Evolutionary conservation across 208 protist genomes (phyloP), one percentile per base, ranked within the genome.

Genomic region (Acanthamoeba sp.): DNA sequence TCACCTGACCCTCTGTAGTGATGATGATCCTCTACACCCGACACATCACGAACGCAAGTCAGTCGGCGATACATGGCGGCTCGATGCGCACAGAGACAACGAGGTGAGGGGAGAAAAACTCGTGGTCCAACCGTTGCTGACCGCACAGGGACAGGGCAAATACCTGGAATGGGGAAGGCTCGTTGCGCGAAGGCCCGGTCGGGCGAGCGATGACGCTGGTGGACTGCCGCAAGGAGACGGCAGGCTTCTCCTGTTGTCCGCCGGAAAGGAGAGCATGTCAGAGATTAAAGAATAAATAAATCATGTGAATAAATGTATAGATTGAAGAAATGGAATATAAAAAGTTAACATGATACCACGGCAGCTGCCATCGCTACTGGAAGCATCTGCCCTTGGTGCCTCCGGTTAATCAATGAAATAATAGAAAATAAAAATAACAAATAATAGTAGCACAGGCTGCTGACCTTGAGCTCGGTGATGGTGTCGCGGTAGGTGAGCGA

Each of bases 381-480:
- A n/a, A n/a, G n/a, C n/a, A n/a, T n/a, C n/a, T n/a, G n/a, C n/a
- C n/a, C n/a, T n/a, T n/a, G n/a, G n/a, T n/a, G n/a, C n/a, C n/a
- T n/a, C n/a, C 14, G n/a, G 4, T n/a, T 40, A 14, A 20, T 80
- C 36, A 34, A 27, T 80, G 4, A 27, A 80, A 27, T 40, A 27
- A 34, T 10, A 12, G n/a, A 29, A 22, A 40, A 22, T 7, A 45
- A 80, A 22, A 42, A 80, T 50, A 12, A 50, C 4, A 50, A 50
- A 12, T 4, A 50, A 50, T 4, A 4, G 12, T 16, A 50, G 12
- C 45, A 16, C 9, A 50, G 12, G 4, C 12, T 50, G 9, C 45
- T 50, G n/a, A 84, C 73, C 73, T 84, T 84, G 73, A 84, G 73
- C 24, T 84, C 73, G 38, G 73, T 84, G 73, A 84, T 29, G 12